Conservation (phyloP, 2,329 filamentous ascomycete genomes). For the Neopestalotiopsis sp. region DNA sequence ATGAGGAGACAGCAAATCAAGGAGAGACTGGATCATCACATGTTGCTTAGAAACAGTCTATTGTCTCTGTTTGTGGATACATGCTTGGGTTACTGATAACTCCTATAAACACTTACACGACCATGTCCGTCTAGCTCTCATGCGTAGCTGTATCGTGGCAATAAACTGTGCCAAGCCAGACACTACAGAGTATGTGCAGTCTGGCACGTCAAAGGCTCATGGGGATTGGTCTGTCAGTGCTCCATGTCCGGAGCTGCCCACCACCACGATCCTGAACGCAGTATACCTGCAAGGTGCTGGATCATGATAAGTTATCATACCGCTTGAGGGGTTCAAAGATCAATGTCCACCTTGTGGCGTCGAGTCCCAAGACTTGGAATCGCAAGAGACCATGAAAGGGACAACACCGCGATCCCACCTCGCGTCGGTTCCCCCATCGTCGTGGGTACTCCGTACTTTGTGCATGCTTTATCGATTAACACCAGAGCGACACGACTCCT, state of each 20-base stretch:
- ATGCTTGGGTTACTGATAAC: neutral
- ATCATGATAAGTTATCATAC: neutral
- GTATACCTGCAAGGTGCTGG: neutral
- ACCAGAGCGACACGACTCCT: slow-evolving; percentile 3
- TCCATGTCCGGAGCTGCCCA: neutral
- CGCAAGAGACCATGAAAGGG: neutral
- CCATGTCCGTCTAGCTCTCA: neutral
- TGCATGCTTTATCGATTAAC: neutral
- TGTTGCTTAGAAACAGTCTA: neutral
- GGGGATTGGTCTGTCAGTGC: neutral
- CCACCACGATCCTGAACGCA: neutral
- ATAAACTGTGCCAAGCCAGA: neutral
- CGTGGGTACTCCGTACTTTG: neutral
- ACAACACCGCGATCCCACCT: too few relatives aligned
- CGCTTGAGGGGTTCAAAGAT: neutral
- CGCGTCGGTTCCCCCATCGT: neutral
- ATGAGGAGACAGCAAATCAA: slow-evolving; percentile 10
- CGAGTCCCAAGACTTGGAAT: neutral
- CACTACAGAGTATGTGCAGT: neutral
- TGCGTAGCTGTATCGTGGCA: too few relatives aligned
- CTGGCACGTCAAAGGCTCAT: neutral
- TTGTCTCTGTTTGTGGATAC: neutral
- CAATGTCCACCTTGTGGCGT: too few relatives aligned
- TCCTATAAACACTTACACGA: neutral
- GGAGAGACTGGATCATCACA: neutral